A percentile compares a stretch with the other conserved stretches of the same genome.
These are phyloP conservation scores for Penicillium sp. DNA, from an alignment of 2,329 filamentous ascomycete species.

Conservation along the genomic window DNA sequence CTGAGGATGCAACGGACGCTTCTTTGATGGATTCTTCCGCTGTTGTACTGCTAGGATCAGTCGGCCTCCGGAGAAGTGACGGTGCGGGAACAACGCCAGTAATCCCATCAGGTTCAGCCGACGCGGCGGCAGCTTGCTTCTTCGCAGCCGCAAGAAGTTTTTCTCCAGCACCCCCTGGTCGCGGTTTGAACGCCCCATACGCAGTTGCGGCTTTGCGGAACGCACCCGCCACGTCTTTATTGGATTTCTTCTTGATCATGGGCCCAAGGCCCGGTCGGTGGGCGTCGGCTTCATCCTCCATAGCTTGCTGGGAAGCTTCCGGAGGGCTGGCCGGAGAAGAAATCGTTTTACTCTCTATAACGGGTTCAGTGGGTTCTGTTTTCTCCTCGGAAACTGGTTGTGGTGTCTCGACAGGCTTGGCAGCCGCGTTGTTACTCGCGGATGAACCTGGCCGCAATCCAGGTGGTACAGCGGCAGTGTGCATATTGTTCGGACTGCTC, in stretches of 20 bases:
- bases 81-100: conserved; percentile 86
- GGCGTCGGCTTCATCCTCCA: conserved; percentile 56
- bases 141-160: conserved; percentile 66
- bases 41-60: conserved; percentile 41
- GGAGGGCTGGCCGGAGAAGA: conserved; percentile 23
- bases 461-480: conserved; percentile 27
- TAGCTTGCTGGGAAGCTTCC: conserved; percentile 22
- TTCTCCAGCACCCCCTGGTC: conserved; percentile 84
- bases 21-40: conserved; percentile 39
- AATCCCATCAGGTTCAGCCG: conserved; percentile 82
- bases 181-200: conserved; percentile 78
- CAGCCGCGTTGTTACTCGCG: conserved; percentile 14
- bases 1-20: conserved; percentile 27
- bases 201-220: conserved; percentile 82
- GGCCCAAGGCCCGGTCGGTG: conserved; percentile 80
- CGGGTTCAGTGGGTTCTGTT: conserved; percentile 15
- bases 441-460: conserved; percentile 30
- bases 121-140: conserved; percentile 56
- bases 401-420: conserved; percentile 20
- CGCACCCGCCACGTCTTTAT: conserved; percentile 71
- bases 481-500: conserved; percentile 21
- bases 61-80: conserved; percentile 49
- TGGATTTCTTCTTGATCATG: conserved; percentile 85
- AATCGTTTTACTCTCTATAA: conserved; percentile 15
- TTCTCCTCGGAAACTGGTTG: conserved; percentile 13